Evolutionary conservation across 2,329 filamentous ascomycete genomes (phyloP).

Genomic region (Periconia macrospinosa): DNA sequence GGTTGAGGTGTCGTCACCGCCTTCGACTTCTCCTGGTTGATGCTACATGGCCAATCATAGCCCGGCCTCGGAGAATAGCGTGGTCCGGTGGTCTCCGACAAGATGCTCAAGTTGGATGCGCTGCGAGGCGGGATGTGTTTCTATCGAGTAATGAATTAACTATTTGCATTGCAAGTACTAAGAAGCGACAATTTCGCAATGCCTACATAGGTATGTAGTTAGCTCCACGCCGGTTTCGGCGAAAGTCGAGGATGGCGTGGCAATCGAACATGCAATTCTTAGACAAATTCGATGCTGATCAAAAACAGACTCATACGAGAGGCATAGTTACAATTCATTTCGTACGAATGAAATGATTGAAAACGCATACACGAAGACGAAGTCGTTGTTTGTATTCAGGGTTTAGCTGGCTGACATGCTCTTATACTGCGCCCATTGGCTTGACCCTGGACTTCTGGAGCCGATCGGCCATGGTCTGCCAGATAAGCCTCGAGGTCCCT

Average conservation of each 20-base stretch:
- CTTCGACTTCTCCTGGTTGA: neutral
- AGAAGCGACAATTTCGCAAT: neutral
- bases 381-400: neutral
- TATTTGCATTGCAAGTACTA: neutral
- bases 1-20: neutral
- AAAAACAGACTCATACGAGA: too few relatives aligned
- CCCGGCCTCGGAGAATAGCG: neutral
- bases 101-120: neutral
- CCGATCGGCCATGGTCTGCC: neutral
- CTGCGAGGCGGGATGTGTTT: conserved; percentile 12
- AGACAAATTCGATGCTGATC: too few relatives aligned
- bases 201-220: neutral
- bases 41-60: neutral
- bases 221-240: neutral
- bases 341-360: too few relatives aligned
- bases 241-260: too few relatives aligned
- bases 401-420: neutral
- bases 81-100: conserved; percentile 30
- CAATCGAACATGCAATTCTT: too few relatives aligned
- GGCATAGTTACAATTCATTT: too few relatives aligned
- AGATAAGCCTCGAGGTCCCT: neutral
- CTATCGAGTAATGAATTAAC: conserved; percentile 36
- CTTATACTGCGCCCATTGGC: neutral
- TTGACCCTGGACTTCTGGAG: neutral
- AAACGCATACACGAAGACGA: too few relatives aligned